Conservation (phyloP, 257 asterid species). For the Scutellaria barbata region DNA sequence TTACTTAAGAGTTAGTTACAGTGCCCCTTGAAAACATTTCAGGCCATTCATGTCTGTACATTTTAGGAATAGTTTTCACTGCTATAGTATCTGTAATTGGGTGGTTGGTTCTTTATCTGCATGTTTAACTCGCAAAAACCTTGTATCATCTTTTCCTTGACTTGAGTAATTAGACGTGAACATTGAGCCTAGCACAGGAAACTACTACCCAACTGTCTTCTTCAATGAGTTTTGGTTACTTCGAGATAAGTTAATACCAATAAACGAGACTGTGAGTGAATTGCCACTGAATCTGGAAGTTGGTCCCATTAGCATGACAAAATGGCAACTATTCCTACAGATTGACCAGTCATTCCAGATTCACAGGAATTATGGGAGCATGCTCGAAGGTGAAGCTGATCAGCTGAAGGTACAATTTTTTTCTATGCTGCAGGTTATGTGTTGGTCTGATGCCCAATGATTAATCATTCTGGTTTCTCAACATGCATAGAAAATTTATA, state of each 20-base stretch:
- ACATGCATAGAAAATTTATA: background rate
- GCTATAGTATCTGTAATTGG: constrained; percentile 13
- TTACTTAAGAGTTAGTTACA: background rate
- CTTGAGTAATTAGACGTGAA: constrained; percentile 63
- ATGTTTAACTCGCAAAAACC: constrained; percentile 8
- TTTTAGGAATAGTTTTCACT: constrained; percentile 21
- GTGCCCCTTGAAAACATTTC: background rate
- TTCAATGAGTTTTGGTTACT: constrained; percentile 98
- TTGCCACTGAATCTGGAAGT: constrained; percentile 87
- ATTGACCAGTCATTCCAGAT: constrained; percentile 96
- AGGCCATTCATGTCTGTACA: constrained; percentile 1
- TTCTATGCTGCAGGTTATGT: background rate
- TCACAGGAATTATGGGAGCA: constrained; percentile 95
- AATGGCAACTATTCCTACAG: constrained; percentile 95
- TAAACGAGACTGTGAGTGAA: constrained; percentile 84
- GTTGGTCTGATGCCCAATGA: background rate
- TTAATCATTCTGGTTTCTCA: background rate
- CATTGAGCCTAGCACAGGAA: constrained; percentile 74
- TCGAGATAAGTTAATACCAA: constrained; percentile 68
- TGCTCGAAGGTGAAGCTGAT: constrained; percentile 99
- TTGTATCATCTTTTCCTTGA: constrained; percentile 50
- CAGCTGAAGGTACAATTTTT: constrained; percentile 78
- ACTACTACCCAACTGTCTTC: constrained; percentile 84
- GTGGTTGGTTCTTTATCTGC: constrained; percentile 21
- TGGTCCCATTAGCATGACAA: constrained; percentile 96